Conservation (phyloP, 2,329 filamentous ascomycete species). For the Dactylellina sp. region DNA sequence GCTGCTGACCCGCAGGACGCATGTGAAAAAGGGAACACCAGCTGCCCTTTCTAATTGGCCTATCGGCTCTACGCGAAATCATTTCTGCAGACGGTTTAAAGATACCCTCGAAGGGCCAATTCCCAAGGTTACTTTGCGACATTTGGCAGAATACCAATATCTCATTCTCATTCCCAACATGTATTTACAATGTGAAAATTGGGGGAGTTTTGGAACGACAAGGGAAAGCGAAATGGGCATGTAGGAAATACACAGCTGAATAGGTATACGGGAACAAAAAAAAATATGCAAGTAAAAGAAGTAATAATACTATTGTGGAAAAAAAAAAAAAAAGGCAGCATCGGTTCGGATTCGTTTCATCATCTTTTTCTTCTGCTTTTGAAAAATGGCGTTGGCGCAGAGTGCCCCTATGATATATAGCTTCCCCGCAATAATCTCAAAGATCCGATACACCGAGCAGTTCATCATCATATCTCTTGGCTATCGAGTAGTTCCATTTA, state of each 20-base stretch:
- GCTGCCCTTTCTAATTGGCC: constrained; percentile 31
- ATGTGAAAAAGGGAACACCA: constrained; percentile 29
- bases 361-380: constrained; percentile 27
- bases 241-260: constrained; percentile 39
- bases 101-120: neutral
- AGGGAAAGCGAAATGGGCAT: constrained; percentile 4
- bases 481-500: no score
- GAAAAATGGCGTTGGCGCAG: neutral
- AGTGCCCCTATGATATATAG: no score
- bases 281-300: constrained; percentile 4
- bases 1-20: neutral
- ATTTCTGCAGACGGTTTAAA: neutral
- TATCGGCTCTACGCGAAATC: constrained; percentile 19
- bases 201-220: constrained; percentile 7
- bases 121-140: neutral
- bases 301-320: constrained; percentile 8
- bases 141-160: constrained; percentile 19
- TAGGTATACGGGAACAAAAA: constrained; percentile 28
- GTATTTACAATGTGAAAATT: constrained; percentile 38
- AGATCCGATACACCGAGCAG: no score
- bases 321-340: constrained; percentile 1
- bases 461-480: no score
- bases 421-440: no score
- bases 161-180: constrained; percentile 39
- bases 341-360: constrained; percentile 19